These are phyloP conservation scores for Diaporthe ampelina DNA, from an alignment of 2,329 filamentous ascomycete genomes.

Conservation along the genomic window DNA sequence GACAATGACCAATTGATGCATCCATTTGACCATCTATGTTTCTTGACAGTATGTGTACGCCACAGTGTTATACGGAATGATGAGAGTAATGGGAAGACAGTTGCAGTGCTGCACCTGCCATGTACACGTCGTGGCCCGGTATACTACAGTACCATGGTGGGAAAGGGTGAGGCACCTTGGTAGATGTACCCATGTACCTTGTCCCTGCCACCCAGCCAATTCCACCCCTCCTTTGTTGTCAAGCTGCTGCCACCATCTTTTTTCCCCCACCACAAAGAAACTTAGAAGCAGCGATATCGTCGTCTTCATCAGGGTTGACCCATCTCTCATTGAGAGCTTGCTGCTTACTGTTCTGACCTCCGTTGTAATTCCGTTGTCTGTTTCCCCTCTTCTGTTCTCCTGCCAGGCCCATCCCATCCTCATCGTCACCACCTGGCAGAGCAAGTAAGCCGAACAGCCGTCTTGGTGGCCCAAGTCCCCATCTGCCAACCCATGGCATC, in stretches of 20 bases:
- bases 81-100: background rate
- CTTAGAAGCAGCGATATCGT: constrained; percentile 29
- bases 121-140: background rate
- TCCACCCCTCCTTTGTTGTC: constrained; percentile 28
- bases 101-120: background rate
- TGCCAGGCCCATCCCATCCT: background rate
- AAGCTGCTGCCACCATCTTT: constrained; percentile 8
- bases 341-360: background rate
- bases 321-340: background rate
- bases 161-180: background rate
- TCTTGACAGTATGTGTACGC: too few species aligned
- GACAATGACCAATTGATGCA: background rate
- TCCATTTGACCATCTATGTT: background rate
- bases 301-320: constrained; percentile 21
- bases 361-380: background rate
- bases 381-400: background rate
- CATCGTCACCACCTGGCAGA: constrained; percentile 1
- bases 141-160: background rate
- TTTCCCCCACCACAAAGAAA: constrained; percentile 18
- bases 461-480: background rate
- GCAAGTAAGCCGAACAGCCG: background rate
- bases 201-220: constrained; percentile 12
- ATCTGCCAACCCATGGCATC: too few species aligned
- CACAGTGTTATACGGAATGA: too few species aligned
- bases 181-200: constrained; percentile 9